A percentile compares a stretch with the other conserved stretches of the same genome.
phyloP scores from a whole-genome alignment of 176 grass and related monocot species.

The Eremochloa ophiuroides region DNA sequence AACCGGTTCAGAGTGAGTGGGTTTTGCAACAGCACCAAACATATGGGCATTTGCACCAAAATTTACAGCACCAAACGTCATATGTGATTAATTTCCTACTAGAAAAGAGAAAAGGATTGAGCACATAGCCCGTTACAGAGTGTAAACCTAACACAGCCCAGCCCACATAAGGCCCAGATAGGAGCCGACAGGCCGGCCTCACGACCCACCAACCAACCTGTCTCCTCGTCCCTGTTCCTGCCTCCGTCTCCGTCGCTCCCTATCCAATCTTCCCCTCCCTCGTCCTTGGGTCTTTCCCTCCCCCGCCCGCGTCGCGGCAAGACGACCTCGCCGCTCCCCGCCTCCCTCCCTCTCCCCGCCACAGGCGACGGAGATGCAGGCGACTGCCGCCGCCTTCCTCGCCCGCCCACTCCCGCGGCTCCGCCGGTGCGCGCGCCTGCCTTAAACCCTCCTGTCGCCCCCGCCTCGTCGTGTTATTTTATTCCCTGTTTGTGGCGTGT shows the following conservation, averaged over 20 bases:
- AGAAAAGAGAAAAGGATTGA: neutral
- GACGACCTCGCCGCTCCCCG: neutral
- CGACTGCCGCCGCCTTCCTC: constrained; percentile 41
- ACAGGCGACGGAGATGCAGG: constrained; percentile 50
- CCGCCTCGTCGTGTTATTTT: neutral
- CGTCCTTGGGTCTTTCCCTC: neutral
- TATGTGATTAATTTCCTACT: neutral
- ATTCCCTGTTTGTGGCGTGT: neutral
- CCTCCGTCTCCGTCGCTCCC: constrained; percentile 1
- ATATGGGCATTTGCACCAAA: no score
- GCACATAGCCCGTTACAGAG: neutral
- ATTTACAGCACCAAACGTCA: neutral
- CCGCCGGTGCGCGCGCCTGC: constrained; percentile 16
- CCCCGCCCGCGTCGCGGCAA: neutral
- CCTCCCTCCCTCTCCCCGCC: neutral
- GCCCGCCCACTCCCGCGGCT: constrained; percentile 18
- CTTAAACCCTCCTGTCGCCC: neutral
- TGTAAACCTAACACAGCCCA: neutral
- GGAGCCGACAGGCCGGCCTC: neutral
- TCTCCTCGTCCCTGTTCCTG: neutral
- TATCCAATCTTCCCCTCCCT: constrained; percentile 28
- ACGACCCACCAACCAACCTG: constrained; percentile 15
- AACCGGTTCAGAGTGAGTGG: neutral
- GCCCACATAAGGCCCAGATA: neutral
- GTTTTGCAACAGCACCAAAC: neutral